These are phyloP conservation scores for Crithidia thermophila DNA, from an alignment of 208 protist genomes.

Conservation along the genomic window DNA sequence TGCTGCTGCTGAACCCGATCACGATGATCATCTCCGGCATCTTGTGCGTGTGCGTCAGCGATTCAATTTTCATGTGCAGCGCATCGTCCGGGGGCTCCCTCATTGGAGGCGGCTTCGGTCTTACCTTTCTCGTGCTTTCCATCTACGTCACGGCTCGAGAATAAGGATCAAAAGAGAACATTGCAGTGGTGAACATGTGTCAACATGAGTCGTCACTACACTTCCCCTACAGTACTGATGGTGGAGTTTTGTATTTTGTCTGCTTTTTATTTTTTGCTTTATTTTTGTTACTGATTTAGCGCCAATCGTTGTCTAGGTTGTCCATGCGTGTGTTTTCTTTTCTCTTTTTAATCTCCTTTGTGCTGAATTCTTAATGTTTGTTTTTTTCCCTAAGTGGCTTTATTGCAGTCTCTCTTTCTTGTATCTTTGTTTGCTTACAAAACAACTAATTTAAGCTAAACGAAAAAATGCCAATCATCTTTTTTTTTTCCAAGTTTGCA, in stretches of 20 bases:
- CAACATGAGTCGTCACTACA: too few species aligned
- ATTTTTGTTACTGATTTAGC: too few species aligned
- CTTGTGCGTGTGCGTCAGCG: conserved; percentile 62
- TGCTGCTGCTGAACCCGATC: conserved; percentile 76
- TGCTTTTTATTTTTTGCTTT: too few species aligned
- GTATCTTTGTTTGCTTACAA: not conserved
- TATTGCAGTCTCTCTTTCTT: conserved; percentile 13
- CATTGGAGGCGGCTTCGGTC: conserved; percentile 66
- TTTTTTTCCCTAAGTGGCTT: not conserved
- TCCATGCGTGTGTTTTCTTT: not conserved
- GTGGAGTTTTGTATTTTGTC: too few species aligned
- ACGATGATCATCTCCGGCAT: conserved; percentile 64
- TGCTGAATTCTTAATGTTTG: not conserved
- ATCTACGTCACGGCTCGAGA: conserved; percentile 67
- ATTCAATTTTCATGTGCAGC: conserved; percentile 75
- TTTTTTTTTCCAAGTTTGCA: too few species aligned
- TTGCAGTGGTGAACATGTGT: too few species aligned
- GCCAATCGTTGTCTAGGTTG: too few species aligned
- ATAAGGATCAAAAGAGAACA: too few species aligned
- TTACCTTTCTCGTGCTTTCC: conserved; percentile 51
- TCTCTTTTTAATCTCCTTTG: not conserved
- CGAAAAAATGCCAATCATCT: too few species aligned
- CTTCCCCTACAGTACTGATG: too few species aligned
- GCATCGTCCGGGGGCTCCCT: conserved; percentile 56
- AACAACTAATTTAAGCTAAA: not conserved